Conservation (phyloP, 306 rosid species). For the Inga oerstediana region DNA sequence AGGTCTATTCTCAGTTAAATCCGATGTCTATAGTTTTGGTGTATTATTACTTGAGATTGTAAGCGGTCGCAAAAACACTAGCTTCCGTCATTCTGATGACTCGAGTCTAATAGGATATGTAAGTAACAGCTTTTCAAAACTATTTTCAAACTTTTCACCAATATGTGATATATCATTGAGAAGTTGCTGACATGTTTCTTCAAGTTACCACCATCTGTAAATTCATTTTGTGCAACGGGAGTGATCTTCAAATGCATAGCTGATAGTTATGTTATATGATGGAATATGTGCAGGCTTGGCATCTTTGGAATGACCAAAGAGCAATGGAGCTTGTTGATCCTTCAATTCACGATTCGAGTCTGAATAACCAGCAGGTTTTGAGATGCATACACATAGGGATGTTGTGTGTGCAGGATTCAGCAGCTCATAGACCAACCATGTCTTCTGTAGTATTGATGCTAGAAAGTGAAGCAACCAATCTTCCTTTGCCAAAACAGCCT, state of each 20-base stretch:
- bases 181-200: not conserved
- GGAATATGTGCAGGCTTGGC: slow-evolving; percentile 59
- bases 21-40: slow-evolving; percentile 38
- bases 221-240: not conserved
- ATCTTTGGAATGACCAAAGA: slow-evolving; percentile 61
- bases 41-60: slow-evolving; percentile 36
- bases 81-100: slow-evolving; percentile 54
- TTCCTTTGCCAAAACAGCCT: slow-evolving; percentile 63
- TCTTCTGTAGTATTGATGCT: slow-evolving; percentile 68
- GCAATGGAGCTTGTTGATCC: slow-evolving; percentile 64
- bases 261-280: not conserved
- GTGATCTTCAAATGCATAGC: not conserved
- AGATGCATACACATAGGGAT: slow-evolving; percentile 72
- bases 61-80: slow-evolving; percentile 53
- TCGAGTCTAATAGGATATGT: slow-evolving; percentile 66
- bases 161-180: not conserved
- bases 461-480: slow-evolving; percentile 62
- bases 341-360: slow-evolving; percentile 47
- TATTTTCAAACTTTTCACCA: not conserved
- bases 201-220: not conserved
- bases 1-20: slow-evolving; percentile 30
- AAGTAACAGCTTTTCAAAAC: slow-evolving; percentile 31
- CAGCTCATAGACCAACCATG: slow-evolving; percentile 66
- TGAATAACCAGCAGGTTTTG: slow-evolving; percentile 33
- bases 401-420: slow-evolving; percentile 77